These are phyloP conservation scores for Claviceps quebecensis DNA, from an alignment of 2,329 filamentous ascomycete genomes.

Conservation along the genomic window DNA sequence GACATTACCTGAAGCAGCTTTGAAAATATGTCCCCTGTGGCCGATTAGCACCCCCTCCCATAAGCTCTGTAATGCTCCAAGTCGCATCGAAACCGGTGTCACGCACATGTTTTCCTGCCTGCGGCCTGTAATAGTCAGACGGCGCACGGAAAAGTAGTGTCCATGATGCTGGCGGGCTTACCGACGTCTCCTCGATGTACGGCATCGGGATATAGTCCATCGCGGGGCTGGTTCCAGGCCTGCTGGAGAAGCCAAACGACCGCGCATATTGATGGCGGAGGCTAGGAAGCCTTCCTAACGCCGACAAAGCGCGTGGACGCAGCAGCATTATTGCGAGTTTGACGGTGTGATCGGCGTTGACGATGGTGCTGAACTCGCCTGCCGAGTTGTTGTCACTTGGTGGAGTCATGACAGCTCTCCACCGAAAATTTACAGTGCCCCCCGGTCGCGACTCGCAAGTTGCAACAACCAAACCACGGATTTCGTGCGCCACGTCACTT, in stretches of 20 bases:
- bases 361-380: not conserved
- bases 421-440: not conserved
- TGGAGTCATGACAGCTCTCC: not conserved
- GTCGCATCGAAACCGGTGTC: not conserved
- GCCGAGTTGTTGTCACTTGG: not conserved
- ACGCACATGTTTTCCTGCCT: constrained; percentile 63
- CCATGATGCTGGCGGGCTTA: constrained; percentile 11
- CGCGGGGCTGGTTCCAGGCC: constrained; percentile 14
- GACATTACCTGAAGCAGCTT: constrained; percentile 53
- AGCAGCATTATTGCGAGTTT: constrained; percentile 17
- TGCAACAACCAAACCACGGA: not conserved
- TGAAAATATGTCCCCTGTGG: constrained; percentile 68
- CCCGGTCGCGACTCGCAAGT: too few species aligned
- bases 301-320: constrained; percentile 16
- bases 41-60: constrained; percentile 9
- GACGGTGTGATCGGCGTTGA: constrained; percentile 1
- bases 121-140: constrained; percentile 42
- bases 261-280: constrained; percentile 22
- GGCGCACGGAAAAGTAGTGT: not conserved
- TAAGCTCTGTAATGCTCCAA: too few species aligned
- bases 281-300: constrained; percentile 16
- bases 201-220: constrained; percentile 39
- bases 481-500: not conserved
- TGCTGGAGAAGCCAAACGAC: constrained; percentile 28
- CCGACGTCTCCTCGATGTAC: constrained; percentile 37